Evolutionary conservation across 495 filamentous ascomycete species (phyloP).

Genomic region (Choiromyces venosus): DNA sequence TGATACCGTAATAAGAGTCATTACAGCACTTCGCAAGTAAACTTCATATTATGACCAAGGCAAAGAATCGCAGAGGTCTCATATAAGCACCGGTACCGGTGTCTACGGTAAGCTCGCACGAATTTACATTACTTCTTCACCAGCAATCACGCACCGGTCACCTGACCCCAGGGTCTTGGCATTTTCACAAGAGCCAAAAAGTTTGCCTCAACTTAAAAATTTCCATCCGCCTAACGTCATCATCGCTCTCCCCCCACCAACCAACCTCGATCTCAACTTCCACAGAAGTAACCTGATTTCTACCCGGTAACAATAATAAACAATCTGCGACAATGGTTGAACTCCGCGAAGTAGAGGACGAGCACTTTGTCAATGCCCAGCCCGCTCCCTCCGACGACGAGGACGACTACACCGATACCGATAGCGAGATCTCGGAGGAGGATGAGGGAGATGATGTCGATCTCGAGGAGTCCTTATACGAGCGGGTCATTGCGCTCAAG

Average conservation of each 20-base stretch:
- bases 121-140: neutral
- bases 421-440: constrained; percentile 63
- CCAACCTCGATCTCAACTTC: neutral
- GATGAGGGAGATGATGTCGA: constrained; percentile 48
- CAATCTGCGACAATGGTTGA: constrained; percentile 71
- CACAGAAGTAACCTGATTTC: neutral
- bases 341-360: constrained; percentile 92
- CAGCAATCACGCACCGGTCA: neutral
- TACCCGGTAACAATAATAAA: neutral
- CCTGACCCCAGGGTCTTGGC: neutral
- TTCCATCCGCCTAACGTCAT: neutral
- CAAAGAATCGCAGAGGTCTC: neutral
- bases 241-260: neutral
- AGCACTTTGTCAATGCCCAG: constrained; percentile 76
- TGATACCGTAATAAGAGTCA: neutral
- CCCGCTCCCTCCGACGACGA: constrained; percentile 63
- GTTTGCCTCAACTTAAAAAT: neutral
- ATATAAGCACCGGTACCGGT: neutral
- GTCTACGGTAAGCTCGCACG: neutral
- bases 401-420: constrained; percentile 83
- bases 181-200: neutral
- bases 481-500: constrained; percentile 76
- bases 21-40: neutral
- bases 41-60: neutral
- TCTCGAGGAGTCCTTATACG: constrained; percentile 61